phyloP scores from a whole-genome alignment of 176 grass and related monocot genomes.

The Calamus simplicifolius region DNA sequence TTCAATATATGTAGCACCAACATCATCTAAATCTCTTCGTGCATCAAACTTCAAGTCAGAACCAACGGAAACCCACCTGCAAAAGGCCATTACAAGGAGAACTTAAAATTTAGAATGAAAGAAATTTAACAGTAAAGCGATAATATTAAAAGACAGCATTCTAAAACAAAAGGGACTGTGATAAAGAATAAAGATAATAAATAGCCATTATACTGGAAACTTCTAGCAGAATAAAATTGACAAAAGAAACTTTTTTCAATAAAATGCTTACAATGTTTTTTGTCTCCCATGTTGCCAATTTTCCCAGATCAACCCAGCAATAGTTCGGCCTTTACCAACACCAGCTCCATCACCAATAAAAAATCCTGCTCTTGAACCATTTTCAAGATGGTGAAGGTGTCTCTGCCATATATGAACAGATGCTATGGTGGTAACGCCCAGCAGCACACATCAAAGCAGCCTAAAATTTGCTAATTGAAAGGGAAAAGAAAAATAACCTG shows the following conservation, averaged over 20 bases:
- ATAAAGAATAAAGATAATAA: background rate
- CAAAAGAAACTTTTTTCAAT: too few species aligned
- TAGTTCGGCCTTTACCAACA: conserved; percentile 97
- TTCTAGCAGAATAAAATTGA: too few species aligned
- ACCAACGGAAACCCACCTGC: conserved; percentile 92
- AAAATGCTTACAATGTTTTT: conserved; percentile 80
- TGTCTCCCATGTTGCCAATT: conserved; percentile 92
- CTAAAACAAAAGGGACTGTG: background rate
- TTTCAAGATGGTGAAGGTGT: conserved; percentile 79
- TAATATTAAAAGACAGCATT: background rate
- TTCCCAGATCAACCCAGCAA: conserved; percentile 99
- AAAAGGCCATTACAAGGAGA: conserved; percentile 16
- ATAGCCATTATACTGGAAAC: background rate
- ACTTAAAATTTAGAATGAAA: background rate
- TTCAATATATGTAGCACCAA: conserved; percentile 84
- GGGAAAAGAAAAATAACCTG: conserved; percentile 59
- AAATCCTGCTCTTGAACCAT: conserved; percentile 89
- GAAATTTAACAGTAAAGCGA: background rate
- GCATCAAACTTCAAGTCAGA: conserved; percentile 97
- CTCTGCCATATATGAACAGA: conserved; percentile 50
- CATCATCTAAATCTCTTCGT: conserved; percentile 96
- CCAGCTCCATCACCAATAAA: conserved; percentile 98
- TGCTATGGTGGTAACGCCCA: conserved; percentile 3
- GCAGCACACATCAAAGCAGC: background rate
- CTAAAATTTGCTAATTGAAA: background rate